A percentile compares a stretch with the other conserved stretches of the same genome.
Evolutionary conservation across 768 basidiomycete genomes (phyloP).

Genomic region (Suillus occidentalis): DNA sequence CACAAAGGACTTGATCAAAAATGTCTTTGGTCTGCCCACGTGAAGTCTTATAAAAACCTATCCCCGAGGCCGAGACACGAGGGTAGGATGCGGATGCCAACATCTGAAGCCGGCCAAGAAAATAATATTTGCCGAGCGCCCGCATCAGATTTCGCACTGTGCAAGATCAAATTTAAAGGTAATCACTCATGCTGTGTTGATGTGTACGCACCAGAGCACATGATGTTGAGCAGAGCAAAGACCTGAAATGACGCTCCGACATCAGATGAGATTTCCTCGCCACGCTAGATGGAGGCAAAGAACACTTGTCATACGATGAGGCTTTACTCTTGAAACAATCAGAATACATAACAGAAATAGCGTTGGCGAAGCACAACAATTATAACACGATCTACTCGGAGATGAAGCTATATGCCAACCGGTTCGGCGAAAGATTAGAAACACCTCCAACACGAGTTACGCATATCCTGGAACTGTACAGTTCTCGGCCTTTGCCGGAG

Average conservation of each 20-base stretch:
- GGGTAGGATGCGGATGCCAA: not conserved
- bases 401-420: not conserved
- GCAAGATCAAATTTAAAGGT: not conserved
- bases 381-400: not conserved
- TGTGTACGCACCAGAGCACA: not conserved
- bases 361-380: not conserved
- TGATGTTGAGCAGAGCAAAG: not conserved
- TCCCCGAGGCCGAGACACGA: not conserved
- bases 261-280: not conserved
- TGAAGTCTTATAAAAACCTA: not conserved
- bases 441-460: not conserved
- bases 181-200: not conserved
- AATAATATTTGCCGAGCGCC: not conserved
- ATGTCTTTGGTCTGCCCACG: too few species aligned
- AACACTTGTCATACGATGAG: not conserved
- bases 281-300: not conserved
- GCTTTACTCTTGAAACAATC: not conserved
- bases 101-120: not conserved
- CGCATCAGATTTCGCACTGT: not conserved
- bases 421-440: not conserved
- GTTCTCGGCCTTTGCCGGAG: constrained; percentile 26
- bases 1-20: not conserved
- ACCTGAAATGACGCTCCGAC: not conserved
- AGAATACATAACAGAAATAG: not conserved
- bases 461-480: constrained; percentile 24